A percentile compares a stretch with the other conserved stretches of the same genome.
These are phyloP conservation scores for Blastocladiella britannica DNA, from an alignment of 192 early-diverging fungal genomes.

Conservation along the genomic window DNA sequence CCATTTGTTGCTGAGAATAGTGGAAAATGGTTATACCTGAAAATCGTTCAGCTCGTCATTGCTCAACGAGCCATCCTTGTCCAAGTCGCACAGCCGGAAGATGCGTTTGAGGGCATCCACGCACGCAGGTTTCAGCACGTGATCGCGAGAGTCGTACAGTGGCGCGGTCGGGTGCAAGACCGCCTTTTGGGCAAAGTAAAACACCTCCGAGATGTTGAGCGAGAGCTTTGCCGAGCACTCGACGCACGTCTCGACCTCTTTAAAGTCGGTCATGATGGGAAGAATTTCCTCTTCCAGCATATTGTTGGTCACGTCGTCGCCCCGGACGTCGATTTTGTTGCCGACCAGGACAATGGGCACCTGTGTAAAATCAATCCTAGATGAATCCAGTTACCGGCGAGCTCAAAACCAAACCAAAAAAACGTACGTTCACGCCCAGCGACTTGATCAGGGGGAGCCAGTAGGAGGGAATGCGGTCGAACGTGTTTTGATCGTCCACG, in stretches of 20 bases:
- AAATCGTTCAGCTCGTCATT: conserved; percentile 94
- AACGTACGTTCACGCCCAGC: conserved; percentile 68
- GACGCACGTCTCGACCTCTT: conserved; percentile 97
- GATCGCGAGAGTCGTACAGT: conserved; percentile 84
- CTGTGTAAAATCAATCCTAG: conserved; percentile 15
- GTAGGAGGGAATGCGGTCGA: conserved; percentile 59
- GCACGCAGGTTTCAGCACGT: conserved; percentile 74
- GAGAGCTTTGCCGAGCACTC: conserved; percentile 94
- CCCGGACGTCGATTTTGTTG: conserved; percentile 75
- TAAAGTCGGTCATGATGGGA: conserved; percentile 99
- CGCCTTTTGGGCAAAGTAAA: conserved; percentile 99
- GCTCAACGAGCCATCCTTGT: conserved; percentile 79
- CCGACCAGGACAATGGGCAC: conserved; percentile 84
- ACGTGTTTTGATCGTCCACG: conserved; percentile 62
- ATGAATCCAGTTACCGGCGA: too few species aligned
- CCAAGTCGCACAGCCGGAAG: conserved; percentile 84
- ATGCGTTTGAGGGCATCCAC: conserved; percentile 79
- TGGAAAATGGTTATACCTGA: conserved; percentile 29
- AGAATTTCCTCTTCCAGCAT: conserved; percentile 81
- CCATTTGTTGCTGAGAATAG: background rate
- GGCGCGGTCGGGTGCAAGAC: conserved; percentile 93
- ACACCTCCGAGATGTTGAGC: conserved; percentile 95
- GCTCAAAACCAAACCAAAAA: background rate
- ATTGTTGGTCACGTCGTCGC: conserved; percentile 62
- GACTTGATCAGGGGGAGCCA: conserved; percentile 88